Conservation (phyloP, 2,329 filamentous ascomycete genomes). For the Epichloe festucae region DNA sequence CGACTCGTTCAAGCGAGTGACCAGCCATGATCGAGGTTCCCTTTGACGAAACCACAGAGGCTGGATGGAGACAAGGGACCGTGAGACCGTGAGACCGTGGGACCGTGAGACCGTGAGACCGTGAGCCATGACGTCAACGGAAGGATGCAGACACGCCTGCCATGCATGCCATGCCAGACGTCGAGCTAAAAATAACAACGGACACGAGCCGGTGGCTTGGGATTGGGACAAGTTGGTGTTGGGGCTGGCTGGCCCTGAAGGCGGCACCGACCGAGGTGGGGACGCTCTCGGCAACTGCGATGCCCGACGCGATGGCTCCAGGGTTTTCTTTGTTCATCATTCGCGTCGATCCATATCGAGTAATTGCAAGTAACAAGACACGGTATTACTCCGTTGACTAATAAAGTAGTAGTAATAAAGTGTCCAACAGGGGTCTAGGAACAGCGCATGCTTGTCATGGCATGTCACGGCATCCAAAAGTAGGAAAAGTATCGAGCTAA, state of each 20-base stretch:
- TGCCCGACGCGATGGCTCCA: not conserved
- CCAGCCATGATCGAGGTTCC: no score
- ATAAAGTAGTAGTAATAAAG: no score
- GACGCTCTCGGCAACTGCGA: not conserved
- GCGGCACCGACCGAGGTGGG: not conserved
- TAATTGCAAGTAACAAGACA: constrained; percentile 1
- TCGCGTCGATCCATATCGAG: not conserved
- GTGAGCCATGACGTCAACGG: constrained; percentile 12
- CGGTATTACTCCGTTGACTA: no score
- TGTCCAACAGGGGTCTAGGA: no score
- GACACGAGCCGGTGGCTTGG: constrained; percentile 3
- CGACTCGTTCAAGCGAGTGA: no score
- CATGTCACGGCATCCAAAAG: no score
- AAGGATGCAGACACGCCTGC: constrained; percentile 1
- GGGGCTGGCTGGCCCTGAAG: not conserved
- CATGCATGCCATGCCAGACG: not conserved
- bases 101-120: no score
- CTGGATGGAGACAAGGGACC: not conserved
- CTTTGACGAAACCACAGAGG: no score
- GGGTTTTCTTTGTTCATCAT: no score
- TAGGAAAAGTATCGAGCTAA: no score
- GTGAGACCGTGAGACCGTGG: no score
- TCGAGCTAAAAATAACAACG: constrained; percentile 19
- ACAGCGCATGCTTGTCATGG: no score
- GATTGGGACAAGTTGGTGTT: not conserved